These are phyloP conservation scores for Fusarium napiforme DNA, from an alignment of 2,329 filamentous ascomycete genomes.

Conservation along the genomic window DNA sequence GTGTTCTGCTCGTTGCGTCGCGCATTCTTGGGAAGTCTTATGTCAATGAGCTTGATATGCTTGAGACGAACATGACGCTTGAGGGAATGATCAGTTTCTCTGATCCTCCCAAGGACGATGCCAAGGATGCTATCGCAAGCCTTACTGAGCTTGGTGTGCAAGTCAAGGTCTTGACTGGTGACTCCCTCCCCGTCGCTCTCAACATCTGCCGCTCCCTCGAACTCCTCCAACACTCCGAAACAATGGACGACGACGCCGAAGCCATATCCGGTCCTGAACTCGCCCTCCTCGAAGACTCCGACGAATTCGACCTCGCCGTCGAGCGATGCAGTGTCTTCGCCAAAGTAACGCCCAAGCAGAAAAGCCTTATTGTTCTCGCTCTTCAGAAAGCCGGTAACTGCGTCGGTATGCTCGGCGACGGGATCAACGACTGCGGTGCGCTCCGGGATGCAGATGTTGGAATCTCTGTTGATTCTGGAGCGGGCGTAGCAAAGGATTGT, in stretches of 20 bases:
- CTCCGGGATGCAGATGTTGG: conserved; percentile 2
- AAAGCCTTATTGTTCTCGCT: not conserved
- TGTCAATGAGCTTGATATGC: not conserved
- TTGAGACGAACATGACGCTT: not conserved
- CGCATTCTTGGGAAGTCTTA: not conserved
- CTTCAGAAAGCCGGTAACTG: not conserved
- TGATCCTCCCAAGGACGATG: not conserved
- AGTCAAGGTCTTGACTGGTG: not conserved
- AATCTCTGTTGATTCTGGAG: conserved; percentile 3
- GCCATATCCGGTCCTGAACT: conserved; percentile 1
- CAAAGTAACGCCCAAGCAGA: conserved; percentile 3
- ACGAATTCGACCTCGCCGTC: not conserved
- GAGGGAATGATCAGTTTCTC: conserved; percentile 5
- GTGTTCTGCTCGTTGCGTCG: not conserved
- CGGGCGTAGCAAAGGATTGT: not conserved
- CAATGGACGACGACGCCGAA: not conserved
- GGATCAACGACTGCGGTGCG: not conserved
- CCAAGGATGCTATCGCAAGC: not conserved
- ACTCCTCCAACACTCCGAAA: not conserved
- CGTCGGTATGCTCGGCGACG: not conserved
- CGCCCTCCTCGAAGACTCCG: not conserved
- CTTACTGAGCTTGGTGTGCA: not conserved
- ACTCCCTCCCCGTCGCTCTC: not conserved
- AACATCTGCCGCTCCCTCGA: conserved; percentile 3
- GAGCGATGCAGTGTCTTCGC: not conserved